A percentile compares a stretch with the other conserved stretches of the same genome.
These are phyloP conservation scores for Ehretia macrophylla DNA, from an alignment of 257 asterid genomes.

Conservation along the genomic window DNA sequence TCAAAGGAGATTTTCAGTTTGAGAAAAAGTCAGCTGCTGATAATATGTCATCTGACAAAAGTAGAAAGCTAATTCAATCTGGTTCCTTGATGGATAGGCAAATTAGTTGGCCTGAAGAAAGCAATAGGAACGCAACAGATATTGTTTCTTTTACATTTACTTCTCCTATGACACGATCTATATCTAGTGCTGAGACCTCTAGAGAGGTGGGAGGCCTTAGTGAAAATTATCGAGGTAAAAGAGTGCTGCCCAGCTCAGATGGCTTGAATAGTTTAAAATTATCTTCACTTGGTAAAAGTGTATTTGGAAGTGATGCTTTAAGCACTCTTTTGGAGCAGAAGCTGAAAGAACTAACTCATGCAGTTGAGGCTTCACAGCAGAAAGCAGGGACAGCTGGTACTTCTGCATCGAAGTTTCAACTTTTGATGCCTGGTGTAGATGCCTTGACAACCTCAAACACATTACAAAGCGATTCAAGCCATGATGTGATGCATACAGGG, in stretches of 20 bases:
- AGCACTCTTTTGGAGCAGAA: conserved; percentile 78
- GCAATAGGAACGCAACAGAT: conserved; percentile 46
- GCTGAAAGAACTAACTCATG: conserved; percentile 56
- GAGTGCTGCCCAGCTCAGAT: conserved; percentile 33
- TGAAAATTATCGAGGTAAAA: conserved; percentile 36
- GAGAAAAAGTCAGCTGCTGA: conserved; percentile 39
- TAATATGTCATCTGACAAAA: conserved; percentile 22
- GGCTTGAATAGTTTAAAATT: conserved; percentile 14
- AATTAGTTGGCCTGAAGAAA: conserved; percentile 41
- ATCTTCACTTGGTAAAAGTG: conserved; percentile 27
- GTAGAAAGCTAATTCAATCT: conserved; percentile 37
- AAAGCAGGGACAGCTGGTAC: conserved; percentile 21
- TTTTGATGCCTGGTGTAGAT: conserved; percentile 17
- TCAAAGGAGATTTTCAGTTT: conserved; percentile 51
- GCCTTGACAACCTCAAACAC: conserved; percentile 25
- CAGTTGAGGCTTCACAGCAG: conserved; percentile 49
- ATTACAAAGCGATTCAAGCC: conserved; percentile 21
- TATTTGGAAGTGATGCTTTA: conserved; percentile 56
- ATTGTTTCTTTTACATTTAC: conserved; percentile 86
- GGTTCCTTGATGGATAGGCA: conserved; percentile 23
- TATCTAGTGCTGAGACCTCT: conserved; percentile 25
- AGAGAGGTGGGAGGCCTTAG: conserved; percentile 30
- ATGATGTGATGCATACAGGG: conserved; percentile 31
- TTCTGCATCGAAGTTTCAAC: conserved; percentile 23
- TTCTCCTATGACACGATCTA: conserved; percentile 63